Base-by-base conservation (phyloP, 352 stramenopile species). In the Phytophthora cryptogea region DNA sequence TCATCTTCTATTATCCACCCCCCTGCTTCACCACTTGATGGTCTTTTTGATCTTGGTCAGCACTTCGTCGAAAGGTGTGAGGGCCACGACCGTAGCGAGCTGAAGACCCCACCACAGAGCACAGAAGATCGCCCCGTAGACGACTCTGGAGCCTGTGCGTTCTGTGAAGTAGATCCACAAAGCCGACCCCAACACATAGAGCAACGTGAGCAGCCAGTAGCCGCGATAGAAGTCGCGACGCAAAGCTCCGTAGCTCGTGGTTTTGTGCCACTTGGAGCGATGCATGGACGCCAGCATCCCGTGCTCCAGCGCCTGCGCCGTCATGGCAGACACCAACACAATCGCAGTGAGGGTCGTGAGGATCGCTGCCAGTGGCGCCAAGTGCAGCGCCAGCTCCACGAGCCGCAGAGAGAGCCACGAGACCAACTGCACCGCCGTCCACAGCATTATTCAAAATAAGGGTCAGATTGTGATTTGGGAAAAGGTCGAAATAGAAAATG, bases 111-210 rank as follows among this genome's bases (percentile, higher is more conserved):
- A 73, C 67, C 79, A 72, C 14, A 79, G 52, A 7, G 73, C 62
- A 44, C 83, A 83, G 51, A 86, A 81, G 33, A 76, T 28, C 5
- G 76, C 60, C 28, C 76, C 83, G 45, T 89, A 90, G 5, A 78
- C 63, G 7, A 76, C 35, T 27, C 77, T 76, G 28, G 70, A 59
- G 8, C 50, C 65, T 59, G 62, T 70, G 13, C 80, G 82, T 30
- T 90, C 77, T 4, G 83, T 86, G 13, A 78, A 52, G 54, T 84
- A 86, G 27, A 92, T 69, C 83, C 83, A 92, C 2, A 87, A 39
- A 20, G 63, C 54, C 17, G 71, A 63, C 13, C 45, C 50, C 23
- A 80, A 0, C 20, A 86, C 43, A 43, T 80, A 80, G 13, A 71
- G 46, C n/a, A 83, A 13, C 8, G 72, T 75, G 16, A 73, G 37